Conservation (phyloP, 257 asterid genomes). For the Scutellaria galericulata region DNA sequence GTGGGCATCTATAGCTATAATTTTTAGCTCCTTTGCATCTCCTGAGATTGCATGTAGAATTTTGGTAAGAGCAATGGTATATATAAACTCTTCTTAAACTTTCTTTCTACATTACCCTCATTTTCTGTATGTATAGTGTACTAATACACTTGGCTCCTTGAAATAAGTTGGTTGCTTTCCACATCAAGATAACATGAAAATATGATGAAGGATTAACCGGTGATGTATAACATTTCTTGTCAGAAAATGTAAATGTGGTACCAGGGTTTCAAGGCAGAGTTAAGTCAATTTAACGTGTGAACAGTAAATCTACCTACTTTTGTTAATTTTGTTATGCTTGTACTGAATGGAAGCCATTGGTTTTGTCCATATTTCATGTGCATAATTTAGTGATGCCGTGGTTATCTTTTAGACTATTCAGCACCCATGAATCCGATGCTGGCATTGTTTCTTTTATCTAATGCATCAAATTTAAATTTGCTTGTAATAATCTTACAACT, state of each 20-base stretch:
- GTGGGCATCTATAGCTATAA: background rate
- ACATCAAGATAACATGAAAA: background rate
- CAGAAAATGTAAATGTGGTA: background rate
- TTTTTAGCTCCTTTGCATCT: background rate
- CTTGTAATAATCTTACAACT: slow-evolving; percentile 5
- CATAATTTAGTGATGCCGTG: slow-evolving; percentile 8
- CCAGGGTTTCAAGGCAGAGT: background rate
- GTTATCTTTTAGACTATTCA: background rate
- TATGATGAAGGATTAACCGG: background rate
- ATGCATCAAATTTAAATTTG: slow-evolving; percentile 3
- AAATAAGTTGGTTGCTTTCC: background rate
- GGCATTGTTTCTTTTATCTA: background rate
- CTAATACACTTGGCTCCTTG: no score
- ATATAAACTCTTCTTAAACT: background rate
- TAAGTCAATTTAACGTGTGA: background rate
- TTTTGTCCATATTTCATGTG: background rate
- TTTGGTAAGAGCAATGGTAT: background rate
- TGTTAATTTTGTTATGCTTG: slow-evolving; percentile 12
- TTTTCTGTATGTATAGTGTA: background rate
- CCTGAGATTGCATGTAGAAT: slow-evolving; percentile 10
- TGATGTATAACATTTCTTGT: background rate
- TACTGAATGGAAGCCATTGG: background rate
- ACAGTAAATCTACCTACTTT: background rate
- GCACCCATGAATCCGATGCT: background rate
- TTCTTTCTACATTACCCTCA: background rate